Evolutionary conservation across 2,329 filamentous ascomycete species (phyloP).

Genomic region (Camptophora hylomeconis): DNA sequence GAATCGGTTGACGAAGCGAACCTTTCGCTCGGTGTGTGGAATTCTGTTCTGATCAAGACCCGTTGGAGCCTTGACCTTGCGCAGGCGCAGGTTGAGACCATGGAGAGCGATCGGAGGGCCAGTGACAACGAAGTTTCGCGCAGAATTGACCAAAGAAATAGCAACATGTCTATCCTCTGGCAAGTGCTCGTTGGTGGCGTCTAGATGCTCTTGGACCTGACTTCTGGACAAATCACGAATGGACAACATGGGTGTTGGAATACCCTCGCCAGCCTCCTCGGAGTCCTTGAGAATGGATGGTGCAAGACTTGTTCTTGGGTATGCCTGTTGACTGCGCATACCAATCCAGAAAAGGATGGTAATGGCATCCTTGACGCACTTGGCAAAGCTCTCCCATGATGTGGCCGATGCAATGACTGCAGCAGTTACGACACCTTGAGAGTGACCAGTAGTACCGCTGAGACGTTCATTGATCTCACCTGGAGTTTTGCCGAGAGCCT

Average conservation of each 20-base stretch:
- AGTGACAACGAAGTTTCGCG: constrained; percentile 91
- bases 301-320: constrained; percentile 85
- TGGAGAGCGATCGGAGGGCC: constrained; percentile 92
- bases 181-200: constrained; percentile 92
- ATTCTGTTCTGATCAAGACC: constrained; percentile 90
- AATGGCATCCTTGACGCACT: constrained; percentile 65
- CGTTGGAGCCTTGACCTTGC: constrained; percentile 96
- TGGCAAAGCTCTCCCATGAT: constrained; percentile 84
- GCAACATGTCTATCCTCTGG: constrained; percentile 84
- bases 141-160: constrained; percentile 93
- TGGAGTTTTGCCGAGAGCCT: constrained; percentile 76
- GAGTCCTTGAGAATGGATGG: constrained; percentile 87
- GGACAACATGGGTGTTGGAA: constrained; percentile 92
- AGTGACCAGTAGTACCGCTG: constrained; percentile 85
- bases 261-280: constrained; percentile 85
- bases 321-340: constrained; percentile 90
- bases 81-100: constrained; percentile 84
- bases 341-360: constrained; percentile 98
- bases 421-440: constrained; percentile 88
- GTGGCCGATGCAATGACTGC: constrained; percentile 81
- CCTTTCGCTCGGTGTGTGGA: constrained; percentile 88
- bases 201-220: constrained; percentile 90
- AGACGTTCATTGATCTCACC: constrained; percentile 76
- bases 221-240: constrained; percentile 81
- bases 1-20: constrained; percentile 94